Percentiles rank a stretch among this genome's conserved stretches.
Conservation (phyloP, 2,329 filamentous ascomycete species). For the Pleoardoris graminearum region DNA sequence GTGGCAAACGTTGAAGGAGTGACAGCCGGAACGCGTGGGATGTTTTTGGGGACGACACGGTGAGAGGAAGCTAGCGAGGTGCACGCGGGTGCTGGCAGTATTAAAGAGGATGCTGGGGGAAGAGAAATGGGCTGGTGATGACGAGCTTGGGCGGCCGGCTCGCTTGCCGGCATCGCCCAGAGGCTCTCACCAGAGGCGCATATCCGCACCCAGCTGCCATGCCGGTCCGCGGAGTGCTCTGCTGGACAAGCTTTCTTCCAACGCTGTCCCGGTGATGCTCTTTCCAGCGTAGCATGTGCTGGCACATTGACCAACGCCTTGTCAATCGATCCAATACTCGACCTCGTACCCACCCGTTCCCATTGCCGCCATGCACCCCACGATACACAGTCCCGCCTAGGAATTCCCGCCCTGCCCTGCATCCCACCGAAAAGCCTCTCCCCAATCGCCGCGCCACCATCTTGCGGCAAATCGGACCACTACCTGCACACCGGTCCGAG, state of each 20-base stretch:
- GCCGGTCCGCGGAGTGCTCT: conserved; percentile 6
- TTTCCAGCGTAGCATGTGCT: too few relatives aligned
- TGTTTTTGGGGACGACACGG: conserved; percentile 14
- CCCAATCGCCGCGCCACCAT: neutral
- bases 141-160: conserved; percentile 6
- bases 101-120: conserved; percentile 10
- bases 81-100: neutral
- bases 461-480: conserved; percentile 6
- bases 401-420: neutral
- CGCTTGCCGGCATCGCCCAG: conserved; percentile 7
- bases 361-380: neutral
- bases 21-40: conserved; percentile 15
- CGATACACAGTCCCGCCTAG: neutral
- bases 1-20: conserved; percentile 21
- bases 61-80: conserved; percentile 5
- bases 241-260: conserved; percentile 5
- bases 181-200: neutral
- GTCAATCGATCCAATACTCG: neutral
- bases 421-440: neutral
- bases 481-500: neutral
- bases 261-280: too few relatives aligned
- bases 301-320: neutral
- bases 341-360: neutral
- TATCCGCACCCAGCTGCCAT: neutral
- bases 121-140: conserved; percentile 20